Base-by-base conservation (phyloP, 352 stramenopile genomes). In the Peronospora farinosa region DNA sequence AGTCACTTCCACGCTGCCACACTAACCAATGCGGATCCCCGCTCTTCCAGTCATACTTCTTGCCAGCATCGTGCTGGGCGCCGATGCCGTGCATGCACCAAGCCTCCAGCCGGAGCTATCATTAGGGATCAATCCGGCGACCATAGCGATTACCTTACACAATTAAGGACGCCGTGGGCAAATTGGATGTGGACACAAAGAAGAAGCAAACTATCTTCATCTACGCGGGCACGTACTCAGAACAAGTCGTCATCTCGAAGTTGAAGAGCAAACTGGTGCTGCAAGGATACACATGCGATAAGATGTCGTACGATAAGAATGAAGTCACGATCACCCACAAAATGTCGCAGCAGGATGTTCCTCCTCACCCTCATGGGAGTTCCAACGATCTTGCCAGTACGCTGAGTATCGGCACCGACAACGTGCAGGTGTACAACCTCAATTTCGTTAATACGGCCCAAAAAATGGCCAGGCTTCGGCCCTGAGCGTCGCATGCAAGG, bases 191-290 rank as follows among this genome's bases (percentile, higher is more conserved):
- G 12, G 21, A 32, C 11, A 48, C 51, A 8, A 44, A 12, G 11
- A 30, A 53, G 10, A 12, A 41, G 15, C 51, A 58, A n/a, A 53
- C 43, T 2, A 19, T 59, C n/a, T 59, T 59, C 51, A 16, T 59
- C 9, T 47, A 53, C 15, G 33, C 51, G 6, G 51, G 51, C 10
- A 25, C 47, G 27, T 59, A 59, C 30, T 13, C 17, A 16, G 51
- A 53, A 9, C 42, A 44, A 7, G 51, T 59, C 28, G 16, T 53
- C 5, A 37, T 59, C 17, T 31, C 42, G 15, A 37, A 43, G 11
- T 6, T 59, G 4, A 27, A 36, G 0, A 41, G 50, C 1, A 13
- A 32, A 10, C 16, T 57, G 12, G 41, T 51, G 35, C 33, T 59
- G 5, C 51, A 59, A 36, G 51, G 51, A 9, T 47, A 46, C 37